Conservation (phyloP, 768 basidiomycete genomes). For the Crepidotus variabilis region DNA sequence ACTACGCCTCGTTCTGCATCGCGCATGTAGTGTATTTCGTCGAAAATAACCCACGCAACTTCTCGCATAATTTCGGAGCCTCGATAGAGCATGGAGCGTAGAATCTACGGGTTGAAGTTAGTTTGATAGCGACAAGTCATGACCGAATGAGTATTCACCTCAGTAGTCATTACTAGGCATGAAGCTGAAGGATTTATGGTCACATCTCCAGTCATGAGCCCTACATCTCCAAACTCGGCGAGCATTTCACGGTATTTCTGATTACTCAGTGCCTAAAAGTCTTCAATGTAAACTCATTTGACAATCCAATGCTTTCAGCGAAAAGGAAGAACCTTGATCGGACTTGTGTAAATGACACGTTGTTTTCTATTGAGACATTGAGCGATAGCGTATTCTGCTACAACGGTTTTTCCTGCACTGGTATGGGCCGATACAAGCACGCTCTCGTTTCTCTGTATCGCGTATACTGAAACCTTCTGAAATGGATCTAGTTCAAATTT, state of each 20-base stretch:
- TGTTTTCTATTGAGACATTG: conserved; percentile 92
- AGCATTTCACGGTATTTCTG: conserved; percentile 99
- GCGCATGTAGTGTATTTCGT: conserved; percentile 99
- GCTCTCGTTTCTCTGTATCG: conserved; percentile 96
- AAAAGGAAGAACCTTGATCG: conserved; percentile 82
- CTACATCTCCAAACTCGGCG: conserved; percentile 96
- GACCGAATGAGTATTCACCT: conserved; percentile 47
- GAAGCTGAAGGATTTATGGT: conserved; percentile 97
- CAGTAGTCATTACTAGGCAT: conserved; percentile 99
- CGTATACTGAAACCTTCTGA: conserved; percentile 90
- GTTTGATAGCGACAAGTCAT: neutral
- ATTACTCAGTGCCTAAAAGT: conserved; percentile 85
- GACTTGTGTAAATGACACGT: conserved; percentile 98
- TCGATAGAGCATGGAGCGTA: conserved; percentile 97
- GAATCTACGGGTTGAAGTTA: conserved; percentile 54
- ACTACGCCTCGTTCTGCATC: conserved; percentile 99
- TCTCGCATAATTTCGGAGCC: conserved; percentile 99
- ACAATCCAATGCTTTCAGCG: conserved; percentile 11
- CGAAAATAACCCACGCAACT: conserved; percentile 99
- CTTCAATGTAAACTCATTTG: conserved; percentile 17
- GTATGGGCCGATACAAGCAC: conserved; percentile 98
- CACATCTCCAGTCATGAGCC: conserved; percentile 98
- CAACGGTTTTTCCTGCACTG: conserved; percentile 98
- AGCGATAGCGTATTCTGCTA: conserved; percentile 99
- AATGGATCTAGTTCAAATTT: conserved; percentile 98